Conservation (phyloP, 2,329 filamentous ascomycete genomes). For the Talaromyces rugulosus region DNA sequence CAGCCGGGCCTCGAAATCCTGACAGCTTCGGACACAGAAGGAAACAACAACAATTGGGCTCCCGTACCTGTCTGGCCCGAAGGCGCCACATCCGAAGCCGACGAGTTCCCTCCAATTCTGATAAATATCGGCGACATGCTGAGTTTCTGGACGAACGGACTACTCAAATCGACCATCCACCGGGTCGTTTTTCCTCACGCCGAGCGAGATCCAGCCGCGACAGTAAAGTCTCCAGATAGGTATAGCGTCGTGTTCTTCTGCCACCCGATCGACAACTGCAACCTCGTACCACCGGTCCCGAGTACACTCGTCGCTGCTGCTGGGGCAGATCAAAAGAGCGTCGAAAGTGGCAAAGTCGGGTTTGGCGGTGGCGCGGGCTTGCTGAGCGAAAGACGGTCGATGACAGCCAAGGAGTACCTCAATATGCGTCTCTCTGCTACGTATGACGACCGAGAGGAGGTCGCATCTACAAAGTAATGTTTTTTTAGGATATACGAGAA, state of each 20-base stretch:
- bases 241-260: slow-evolving; percentile 62
- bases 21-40: slow-evolving; percentile 45
- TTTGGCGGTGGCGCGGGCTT: slow-evolving; percentile 37
- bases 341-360: slow-evolving; percentile 34
- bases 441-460: slow-evolving; percentile 43
- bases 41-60: slow-evolving; percentile 46
- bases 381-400: slow-evolving; percentile 30
- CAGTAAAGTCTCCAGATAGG: slow-evolving; percentile 37
- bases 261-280: slow-evolving; percentile 54
- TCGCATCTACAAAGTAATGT: slow-evolving; percentile 6
- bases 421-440: slow-evolving; percentile 55
- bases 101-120: slow-evolving; percentile 60
- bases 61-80: slow-evolving; percentile 63
- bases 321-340: slow-evolving; percentile 27
- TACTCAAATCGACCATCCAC: slow-evolving; percentile 84
- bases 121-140: slow-evolving; percentile 69
- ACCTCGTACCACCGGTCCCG: slow-evolving; percentile 51
- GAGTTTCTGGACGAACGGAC: slow-evolving; percentile 84
- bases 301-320: slow-evolving; percentile 44
- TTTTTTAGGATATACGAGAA: background rate
- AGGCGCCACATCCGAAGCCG: slow-evolving; percentile 27
- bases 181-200: slow-evolving; percentile 68
- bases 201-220: slow-evolving; percentile 29
- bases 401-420: slow-evolving; percentile 59
- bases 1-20: slow-evolving; percentile 85